Base-by-base conservation (phyloP, 1,284 basidiomycete species). In the Sporisorium sorghi region DNA sequence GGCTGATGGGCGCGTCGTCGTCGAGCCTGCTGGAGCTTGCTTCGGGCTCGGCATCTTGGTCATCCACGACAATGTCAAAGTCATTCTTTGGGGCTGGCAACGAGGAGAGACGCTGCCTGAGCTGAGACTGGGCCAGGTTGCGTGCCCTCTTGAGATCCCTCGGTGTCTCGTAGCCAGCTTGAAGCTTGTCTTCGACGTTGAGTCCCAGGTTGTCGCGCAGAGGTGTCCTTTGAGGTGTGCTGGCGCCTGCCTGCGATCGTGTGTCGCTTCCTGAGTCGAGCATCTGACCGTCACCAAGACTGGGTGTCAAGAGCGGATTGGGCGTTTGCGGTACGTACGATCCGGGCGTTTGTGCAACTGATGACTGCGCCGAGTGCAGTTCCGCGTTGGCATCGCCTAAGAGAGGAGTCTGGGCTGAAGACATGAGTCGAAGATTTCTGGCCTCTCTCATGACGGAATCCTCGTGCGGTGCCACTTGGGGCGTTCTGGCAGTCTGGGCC, bases 21-120 rank as follows among this genome's bases (percentile, higher is more conserved):
- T 73, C 70, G 0, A 48, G 26, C 24, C 42, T 19, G 42, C 49
- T 35, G 24, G 51, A 23, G 23, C 47, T 42, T 15, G 56, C 55
- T 21, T 58, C 42, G 7, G 61, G 46, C 23, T 66, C 76, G 1
- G 43, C 47, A 5, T 70, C 58, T 5, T 70, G 54, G 5, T 62
- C 89, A 5, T 93, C 93, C 5, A 97, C 90, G 24, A 96, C 89
- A 44, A 99, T 87, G 85, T 99, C 95, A 80, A 98, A 99, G 85
- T 99, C 96, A 85, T 99, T 99, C 86, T 97, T 94, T 0, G 97
- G 95, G 74, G 90, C 91, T 0, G 97, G 97, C 17, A 99, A 87
- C 68, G 86, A 90, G 83, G 88, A 89, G 85, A 99, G 97, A 1
- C 92, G 92, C 19, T 90, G 89, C 77, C 91, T 88, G 54, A 98